phyloP scores from a whole-genome alignment of 2,329 filamentous ascomycete genomes.

The Beauveria scarabaeidicola region DNA sequence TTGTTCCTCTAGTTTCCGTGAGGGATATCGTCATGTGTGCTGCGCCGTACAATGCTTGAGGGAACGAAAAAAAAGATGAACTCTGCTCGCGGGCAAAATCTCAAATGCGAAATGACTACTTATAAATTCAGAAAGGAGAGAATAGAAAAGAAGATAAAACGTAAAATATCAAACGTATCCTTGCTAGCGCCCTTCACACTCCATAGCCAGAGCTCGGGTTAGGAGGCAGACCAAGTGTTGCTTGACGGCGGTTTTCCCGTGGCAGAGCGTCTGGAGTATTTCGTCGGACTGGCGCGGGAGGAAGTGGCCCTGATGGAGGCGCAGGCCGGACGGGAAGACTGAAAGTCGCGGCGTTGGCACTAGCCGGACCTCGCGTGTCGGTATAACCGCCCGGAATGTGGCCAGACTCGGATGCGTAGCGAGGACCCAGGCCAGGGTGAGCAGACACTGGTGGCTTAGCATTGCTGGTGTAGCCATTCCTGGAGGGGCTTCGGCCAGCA shows the following conservation, averaged over 20 bases:
- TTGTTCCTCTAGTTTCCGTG: not conserved
- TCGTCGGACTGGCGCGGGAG: conserved; percentile 52
- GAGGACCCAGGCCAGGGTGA: conserved; percentile 45
- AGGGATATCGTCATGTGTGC: conserved; percentile 10
- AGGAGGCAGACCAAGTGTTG: conserved; percentile 41
- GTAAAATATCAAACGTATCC: not conserved
- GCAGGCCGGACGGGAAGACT: conserved; percentile 57
- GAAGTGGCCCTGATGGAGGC: conserved; percentile 46
- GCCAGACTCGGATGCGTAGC: conserved; percentile 44
- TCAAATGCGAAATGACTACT: not conserved
- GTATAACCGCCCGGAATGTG: conserved; percentile 35
- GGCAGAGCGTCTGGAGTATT: conserved; percentile 46
- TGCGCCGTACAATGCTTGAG: conserved; percentile 11
- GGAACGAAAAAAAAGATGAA: not conserved
- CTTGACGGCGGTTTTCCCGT: conserved; percentile 44
- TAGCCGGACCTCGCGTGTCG: conserved; percentile 31
- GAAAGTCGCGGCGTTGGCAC: conserved; percentile 43
- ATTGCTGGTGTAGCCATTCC: conserved; percentile 36
- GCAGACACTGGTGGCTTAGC: conserved; percentile 31
- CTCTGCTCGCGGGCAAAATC: conserved; percentile 4
- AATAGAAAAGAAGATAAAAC: not conserved
- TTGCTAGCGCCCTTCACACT: conserved; percentile 10
- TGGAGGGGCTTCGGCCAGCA: conserved; percentile 42
- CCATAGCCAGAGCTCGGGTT: conserved; percentile 29
- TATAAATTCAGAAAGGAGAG: not conserved